Conservation (phyloP, 805 yeast genomes). For the Hanseniaspora vineae region DNA sequence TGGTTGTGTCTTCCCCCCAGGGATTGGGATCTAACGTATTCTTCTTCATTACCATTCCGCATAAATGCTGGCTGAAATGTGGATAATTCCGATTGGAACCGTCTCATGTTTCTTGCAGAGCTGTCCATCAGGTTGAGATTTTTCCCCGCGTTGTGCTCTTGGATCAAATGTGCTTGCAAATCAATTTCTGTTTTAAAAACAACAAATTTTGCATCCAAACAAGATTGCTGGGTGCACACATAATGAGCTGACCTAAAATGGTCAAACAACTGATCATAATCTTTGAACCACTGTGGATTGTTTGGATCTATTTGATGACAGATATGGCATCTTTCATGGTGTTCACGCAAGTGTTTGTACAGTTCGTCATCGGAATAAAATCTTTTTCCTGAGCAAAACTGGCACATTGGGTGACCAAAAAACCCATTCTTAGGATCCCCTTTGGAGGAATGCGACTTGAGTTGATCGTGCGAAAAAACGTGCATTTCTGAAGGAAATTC, state of each 20-base stretch:
- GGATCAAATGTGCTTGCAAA: conserved; percentile 74
- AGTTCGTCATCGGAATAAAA: conserved; percentile 86
- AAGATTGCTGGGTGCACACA: conserved; percentile 60
- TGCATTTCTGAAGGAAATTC: conserved; percentile 63
- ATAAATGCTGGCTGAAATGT: conserved; percentile 34
- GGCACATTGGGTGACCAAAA: conserved; percentile 80
- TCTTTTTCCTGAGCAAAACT: conserved; percentile 57
- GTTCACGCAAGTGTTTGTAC: conserved; percentile 64
- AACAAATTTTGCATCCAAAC: conserved; percentile 82
- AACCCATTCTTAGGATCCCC: conserved; percentile 69
- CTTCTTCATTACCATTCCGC: conserved; percentile 14
- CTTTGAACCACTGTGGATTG: conserved; percentile 60
- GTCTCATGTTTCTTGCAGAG: conserved; percentile 16
- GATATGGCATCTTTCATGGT: conserved; percentile 80
- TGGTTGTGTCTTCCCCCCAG: conserved; percentile 1
- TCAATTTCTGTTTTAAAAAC: conserved; percentile 83
- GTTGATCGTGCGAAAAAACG: conserved; percentile 44
- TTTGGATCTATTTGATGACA: conserved; percentile 60
- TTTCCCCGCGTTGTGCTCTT: conserved; percentile 41
- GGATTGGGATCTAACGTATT: conserved; percentile 1
- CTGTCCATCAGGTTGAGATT: conserved; percentile 3
- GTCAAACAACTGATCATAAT: conserved; percentile 58
- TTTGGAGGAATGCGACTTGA: conserved; percentile 53
- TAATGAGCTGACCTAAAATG: conserved; percentile 71
- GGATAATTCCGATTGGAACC: conserved; percentile 49